Conservation (phyloP, 257 asterid genomes). For the Solanum raphanifolium region DNA sequence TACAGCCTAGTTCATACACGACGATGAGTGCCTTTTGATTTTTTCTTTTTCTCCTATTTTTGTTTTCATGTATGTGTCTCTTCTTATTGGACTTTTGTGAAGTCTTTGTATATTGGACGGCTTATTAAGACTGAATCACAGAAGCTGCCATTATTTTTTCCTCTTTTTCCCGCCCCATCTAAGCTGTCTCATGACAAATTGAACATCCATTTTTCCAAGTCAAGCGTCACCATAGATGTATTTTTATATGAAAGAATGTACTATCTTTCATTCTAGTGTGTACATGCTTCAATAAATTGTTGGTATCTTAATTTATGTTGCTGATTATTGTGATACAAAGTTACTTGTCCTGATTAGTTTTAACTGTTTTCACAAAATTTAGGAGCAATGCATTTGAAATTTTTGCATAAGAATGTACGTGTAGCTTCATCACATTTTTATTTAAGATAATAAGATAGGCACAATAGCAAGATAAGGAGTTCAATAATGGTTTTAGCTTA, state of each 20-base stretch:
- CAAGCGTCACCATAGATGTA: not conserved
- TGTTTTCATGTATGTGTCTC: not conserved
- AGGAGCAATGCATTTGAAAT: not conserved
- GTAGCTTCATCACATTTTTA: not conserved
- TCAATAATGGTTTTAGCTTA: conserved; percentile 26
- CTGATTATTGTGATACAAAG: not conserved
- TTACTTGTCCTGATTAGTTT: not conserved
- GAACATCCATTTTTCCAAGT: not conserved
- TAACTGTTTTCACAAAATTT: not conserved
- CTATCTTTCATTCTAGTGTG: not conserved
- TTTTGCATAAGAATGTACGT: not conserved
- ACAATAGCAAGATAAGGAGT: not conserved
- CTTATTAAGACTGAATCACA: not conserved
- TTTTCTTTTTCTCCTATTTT: not conserved
- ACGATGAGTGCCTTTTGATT: not conserved
- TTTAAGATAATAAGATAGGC: not conserved
- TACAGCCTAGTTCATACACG: not conserved
- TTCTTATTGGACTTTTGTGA: conserved; percentile 16
- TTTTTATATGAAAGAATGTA: not conserved
- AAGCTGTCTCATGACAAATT: not conserved
- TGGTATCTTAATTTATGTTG: not conserved
- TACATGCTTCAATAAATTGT: not conserved
- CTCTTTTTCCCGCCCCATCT: not conserved
- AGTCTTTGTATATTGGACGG: not conserved
- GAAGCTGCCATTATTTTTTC: not conserved